phyloP scores from a whole-genome alignment of 2,329 filamentous ascomycete genomes.

The Fusarium sulawesiense region DNA sequence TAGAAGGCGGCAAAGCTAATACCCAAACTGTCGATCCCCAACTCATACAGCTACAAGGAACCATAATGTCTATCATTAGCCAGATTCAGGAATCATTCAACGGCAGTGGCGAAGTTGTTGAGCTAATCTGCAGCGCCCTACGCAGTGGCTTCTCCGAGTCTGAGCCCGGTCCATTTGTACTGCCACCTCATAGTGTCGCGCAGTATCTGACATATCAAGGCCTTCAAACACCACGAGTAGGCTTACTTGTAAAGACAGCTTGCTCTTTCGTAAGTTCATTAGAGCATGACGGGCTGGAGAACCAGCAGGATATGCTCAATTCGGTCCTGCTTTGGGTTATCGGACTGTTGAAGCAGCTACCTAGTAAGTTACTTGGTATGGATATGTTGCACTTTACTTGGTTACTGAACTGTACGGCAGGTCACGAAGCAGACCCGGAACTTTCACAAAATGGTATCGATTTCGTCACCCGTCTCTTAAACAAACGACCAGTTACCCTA shows the following conservation, averaged over 20 bases:
- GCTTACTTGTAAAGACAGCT: constrained; percentile 76
- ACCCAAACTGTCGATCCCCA: constrained; percentile 24
- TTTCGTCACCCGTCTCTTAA: constrained; percentile 73
- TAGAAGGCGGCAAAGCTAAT: constrained; percentile 63
- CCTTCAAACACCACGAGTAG: constrained; percentile 72
- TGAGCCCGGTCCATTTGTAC: constrained; percentile 80
- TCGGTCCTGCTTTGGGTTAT: constrained; percentile 71
- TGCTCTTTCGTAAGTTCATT: constrained; percentile 75
- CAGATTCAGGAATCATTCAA: constrained; percentile 65
- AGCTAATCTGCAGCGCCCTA: constrained; percentile 77
- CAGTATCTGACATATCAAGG: constrained; percentile 71
- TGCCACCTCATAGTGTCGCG: constrained; percentile 73
- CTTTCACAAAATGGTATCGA: constrained; percentile 80
- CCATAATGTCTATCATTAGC: constrained; percentile 60
- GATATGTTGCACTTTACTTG: neutral
- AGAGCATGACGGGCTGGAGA: constrained; percentile 56
- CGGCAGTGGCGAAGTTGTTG: constrained; percentile 73
- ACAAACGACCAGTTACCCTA: constrained; percentile 70
- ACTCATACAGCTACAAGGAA: constrained; percentile 55
- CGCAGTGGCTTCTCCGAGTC: constrained; percentile 80
- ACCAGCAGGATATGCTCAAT: constrained; percentile 61
- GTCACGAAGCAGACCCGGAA: constrained; percentile 77
- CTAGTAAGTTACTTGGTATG: constrained; percentile 56
- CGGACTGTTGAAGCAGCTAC: constrained; percentile 70
- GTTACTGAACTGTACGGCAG: constrained; percentile 52